phyloP scores from a whole-genome alignment of 208 protist species.

The Herpetomonas tarakana region DNA sequence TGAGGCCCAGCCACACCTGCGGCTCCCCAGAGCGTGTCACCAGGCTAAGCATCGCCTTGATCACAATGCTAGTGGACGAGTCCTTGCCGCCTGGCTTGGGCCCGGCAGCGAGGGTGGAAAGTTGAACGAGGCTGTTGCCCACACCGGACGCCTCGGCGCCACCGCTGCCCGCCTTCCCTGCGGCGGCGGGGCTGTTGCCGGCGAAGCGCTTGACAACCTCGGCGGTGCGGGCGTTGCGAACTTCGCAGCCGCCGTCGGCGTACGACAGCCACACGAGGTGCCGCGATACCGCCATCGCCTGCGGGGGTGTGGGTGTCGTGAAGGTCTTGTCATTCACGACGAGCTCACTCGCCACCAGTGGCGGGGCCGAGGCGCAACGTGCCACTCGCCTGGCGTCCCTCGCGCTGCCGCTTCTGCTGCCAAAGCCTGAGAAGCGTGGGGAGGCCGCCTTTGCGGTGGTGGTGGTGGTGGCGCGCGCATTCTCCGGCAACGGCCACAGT shows the following conservation, averaged over 20 bases:
- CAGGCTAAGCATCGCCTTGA: constrained; percentile 31
- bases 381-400: too few species aligned
- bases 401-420: constrained; percentile 2
- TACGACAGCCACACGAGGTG: constrained; percentile 74
- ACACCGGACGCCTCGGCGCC: constrained; percentile 7
- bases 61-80: constrained; percentile 2
- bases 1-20: constrained; percentile 79
- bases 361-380: background rate
- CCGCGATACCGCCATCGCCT: constrained; percentile 44
- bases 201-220: constrained; percentile 55
- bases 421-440: too few species aligned
- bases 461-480: too few species aligned
- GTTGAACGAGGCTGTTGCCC: constrained; percentile 10
- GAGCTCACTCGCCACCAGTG: constrained; percentile 27
- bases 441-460: too few species aligned
- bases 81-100: too few species aligned
- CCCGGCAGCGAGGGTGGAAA: background rate
- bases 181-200: constrained; percentile 7
- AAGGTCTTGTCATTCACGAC: constrained; percentile 65
- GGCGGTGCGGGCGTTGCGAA: constrained; percentile 66
- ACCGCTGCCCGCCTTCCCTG: background rate
- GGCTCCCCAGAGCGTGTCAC: constrained; percentile 18
- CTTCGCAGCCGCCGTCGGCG: constrained; percentile 44
- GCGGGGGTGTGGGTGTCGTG: constrained; percentile 27
- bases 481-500: too few species aligned